Base-by-base conservation (phyloP, 1,139 yeast genomes). In the Debaryomyces singareniensis region DNA sequence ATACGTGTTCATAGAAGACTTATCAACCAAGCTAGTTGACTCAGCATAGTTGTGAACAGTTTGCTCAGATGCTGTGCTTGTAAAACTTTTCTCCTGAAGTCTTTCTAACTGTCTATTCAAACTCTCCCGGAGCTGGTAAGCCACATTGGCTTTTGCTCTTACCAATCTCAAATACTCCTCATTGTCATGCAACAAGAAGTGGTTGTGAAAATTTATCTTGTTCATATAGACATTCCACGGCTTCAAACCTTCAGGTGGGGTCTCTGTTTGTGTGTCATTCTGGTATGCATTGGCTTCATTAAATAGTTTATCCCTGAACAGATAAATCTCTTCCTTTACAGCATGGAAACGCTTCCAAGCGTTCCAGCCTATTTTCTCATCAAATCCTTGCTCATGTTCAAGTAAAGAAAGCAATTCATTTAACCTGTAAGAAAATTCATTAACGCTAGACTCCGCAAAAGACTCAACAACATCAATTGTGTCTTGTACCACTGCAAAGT, bases 81-180 rank as follows among this genome's bases (percentile, higher is more conserved):
- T 25, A 20, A 9, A 12, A 13, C 10, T 7, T 15, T 25, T 22
- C 10, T 25, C 11, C 7, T 14, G 9, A 9, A 6, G 6, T 7
- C 11, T 7, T 9, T 11, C 9, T 7, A 12, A 11, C 27, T 25
- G 10, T 12, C 12, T 13, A 14, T 15, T 14, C 21, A 7, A 7
- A 9, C 57, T 66, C 50, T 82, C 89, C 42, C 93, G 73, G 36
- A 64, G 60, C 56, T 86, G 96, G 53, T 83, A 81, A 12, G 81
- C 80, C 26, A 83, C 58, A 47, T 87, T 89, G 13, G 95, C 94
- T 51, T 78, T 74, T 10, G 94, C 89, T 46, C 96, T 70, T 35
- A 81, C 64, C 30, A 84, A 71, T 35, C 78, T 75, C 42, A 85
- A 59, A 49, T 77, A 81, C 38, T 79, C 80, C 18, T 78, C 82